A percentile compares a stretch with the other conserved stretches of the same genome.
phyloP scores from a whole-genome alignment of 352 stramenopile species.

The Phytophthora agathidicida region DNA sequence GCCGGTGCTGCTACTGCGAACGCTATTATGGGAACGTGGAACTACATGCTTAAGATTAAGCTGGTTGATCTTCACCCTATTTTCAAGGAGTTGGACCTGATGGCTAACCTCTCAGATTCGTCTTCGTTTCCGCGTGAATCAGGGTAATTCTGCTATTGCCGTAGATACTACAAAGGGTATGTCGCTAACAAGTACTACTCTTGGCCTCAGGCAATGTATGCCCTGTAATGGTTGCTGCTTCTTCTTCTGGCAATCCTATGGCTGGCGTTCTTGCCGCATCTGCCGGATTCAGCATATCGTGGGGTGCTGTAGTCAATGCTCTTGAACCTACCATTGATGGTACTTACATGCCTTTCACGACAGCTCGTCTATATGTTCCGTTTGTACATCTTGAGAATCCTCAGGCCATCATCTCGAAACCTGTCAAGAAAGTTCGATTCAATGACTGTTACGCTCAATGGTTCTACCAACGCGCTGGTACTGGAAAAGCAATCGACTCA shows the following conservation, averaged over 20 bases:
- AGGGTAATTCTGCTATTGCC: background rate
- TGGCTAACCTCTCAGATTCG: constrained; percentile 9
- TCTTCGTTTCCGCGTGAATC: constrained; percentile 7
- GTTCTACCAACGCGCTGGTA: constrained; percentile 8
- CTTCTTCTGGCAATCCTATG: background rate
- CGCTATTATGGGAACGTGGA: background rate
- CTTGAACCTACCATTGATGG: constrained; percentile 7
- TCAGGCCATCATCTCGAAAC: background rate
- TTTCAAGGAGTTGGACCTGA: constrained; percentile 6
- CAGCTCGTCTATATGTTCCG: background rate
- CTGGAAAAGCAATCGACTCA: background rate
- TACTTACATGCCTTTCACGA: background rate
- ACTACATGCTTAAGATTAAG: constrained; percentile 11
- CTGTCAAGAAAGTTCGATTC: constrained; percentile 6
- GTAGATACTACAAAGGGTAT: background rate
- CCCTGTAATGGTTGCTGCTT: background rate
- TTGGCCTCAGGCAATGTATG: background rate
- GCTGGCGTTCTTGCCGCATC: background rate
- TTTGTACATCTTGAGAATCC: constrained; percentile 8
- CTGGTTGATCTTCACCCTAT: constrained; percentile 2
- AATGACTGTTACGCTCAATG: constrained; percentile 8
- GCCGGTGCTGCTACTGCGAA: background rate
- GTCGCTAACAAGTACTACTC: constrained; percentile 4
- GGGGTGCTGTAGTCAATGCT: constrained; percentile 1
- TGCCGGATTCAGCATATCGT: background rate